A percentile compares a stretch with the other conserved stretches of the same genome.
phyloP scores from a whole-genome alignment of 1,139 yeast genomes.

The Taphrina wiesneri region DNA sequence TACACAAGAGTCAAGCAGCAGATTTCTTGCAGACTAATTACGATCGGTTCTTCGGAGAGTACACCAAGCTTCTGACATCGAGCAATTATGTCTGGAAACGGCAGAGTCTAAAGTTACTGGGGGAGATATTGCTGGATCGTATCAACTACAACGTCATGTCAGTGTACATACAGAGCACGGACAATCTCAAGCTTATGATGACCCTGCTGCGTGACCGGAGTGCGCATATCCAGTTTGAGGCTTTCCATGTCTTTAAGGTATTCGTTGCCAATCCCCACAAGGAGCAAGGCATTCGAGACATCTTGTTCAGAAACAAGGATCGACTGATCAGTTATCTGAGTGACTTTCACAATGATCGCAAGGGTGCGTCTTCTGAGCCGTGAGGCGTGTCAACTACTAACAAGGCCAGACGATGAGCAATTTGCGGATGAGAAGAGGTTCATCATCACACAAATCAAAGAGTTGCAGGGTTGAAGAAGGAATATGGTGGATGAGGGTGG shows the following conservation, averaged over 20 bases:
- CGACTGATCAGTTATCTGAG: conserved; percentile 71
- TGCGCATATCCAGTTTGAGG: conserved; percentile 82
- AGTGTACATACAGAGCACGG: conserved; percentile 74
- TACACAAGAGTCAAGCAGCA: conserved; percentile 66
- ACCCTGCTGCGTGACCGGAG: conserved; percentile 81
- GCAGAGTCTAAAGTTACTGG: conserved; percentile 77
- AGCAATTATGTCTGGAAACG: conserved; percentile 88
- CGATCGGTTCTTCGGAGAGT: conserved; percentile 33
- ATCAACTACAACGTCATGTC: conserved; percentile 73
- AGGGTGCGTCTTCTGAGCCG: conserved; percentile 35
- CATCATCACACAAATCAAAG: conserved; percentile 70
- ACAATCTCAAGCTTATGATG: conserved; percentile 83
- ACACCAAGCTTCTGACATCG: conserved; percentile 54
- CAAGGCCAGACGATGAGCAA: conserved; percentile 57
- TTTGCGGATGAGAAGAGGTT: conserved; percentile 80
- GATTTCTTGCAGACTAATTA: conserved; percentile 58
- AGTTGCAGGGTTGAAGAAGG: conserved; percentile 39
- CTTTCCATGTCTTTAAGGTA: conserved; percentile 83
- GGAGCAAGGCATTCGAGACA: conserved; percentile 74
- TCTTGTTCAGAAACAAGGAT: conserved; percentile 75
- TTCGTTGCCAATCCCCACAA: conserved; percentile 94
- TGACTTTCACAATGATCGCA: conserved; percentile 61
- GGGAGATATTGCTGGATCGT: conserved; percentile 72
- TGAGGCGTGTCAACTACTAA: background rate
- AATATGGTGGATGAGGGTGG: background rate